These are phyloP conservation scores for Aspergillus heteromorphus DNA, from an alignment of 495 filamentous ascomycete genomes.

Conservation along the genomic window DNA sequence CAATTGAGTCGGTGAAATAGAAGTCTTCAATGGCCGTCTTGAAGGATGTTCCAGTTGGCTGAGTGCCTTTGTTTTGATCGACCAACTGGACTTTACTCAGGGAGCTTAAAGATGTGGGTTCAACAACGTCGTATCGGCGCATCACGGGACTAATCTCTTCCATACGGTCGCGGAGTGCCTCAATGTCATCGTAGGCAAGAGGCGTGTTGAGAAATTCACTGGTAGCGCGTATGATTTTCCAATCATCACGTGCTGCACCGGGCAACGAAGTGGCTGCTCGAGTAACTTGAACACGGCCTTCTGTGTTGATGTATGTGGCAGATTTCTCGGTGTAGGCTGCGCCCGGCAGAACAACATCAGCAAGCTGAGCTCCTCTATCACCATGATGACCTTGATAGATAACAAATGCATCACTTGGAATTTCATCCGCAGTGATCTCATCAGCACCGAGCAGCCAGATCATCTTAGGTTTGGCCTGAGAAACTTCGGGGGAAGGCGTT, in stretches of 20 bases:
- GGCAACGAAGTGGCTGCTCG: slow-evolving; percentile 78
- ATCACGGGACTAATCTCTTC: slow-evolving; percentile 87
- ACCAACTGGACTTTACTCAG: slow-evolving; percentile 88
- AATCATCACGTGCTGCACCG: slow-evolving; percentile 89
- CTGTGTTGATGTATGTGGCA: slow-evolving; percentile 96
- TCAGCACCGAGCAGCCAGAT: slow-evolving; percentile 96
- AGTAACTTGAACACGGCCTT: slow-evolving; percentile 90
- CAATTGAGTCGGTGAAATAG: slow-evolving; percentile 95
- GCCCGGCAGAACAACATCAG: slow-evolving; percentile 89
- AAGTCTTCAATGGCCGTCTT: slow-evolving; percentile 88
- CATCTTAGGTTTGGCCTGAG: slow-evolving; percentile 82
- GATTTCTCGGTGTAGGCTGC: slow-evolving; percentile 96
- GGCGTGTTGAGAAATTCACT: slow-evolving; percentile 86
- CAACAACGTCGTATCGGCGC: slow-evolving; percentile 83
- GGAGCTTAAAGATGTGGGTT: slow-evolving; percentile 62
- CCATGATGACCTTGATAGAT: slow-evolving; percentile 98
- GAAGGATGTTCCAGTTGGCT: slow-evolving; percentile 60
- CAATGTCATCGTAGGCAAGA: slow-evolving; percentile 89
- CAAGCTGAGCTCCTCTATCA: slow-evolving; percentile 85
- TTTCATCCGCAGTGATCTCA: slow-evolving; percentile 71
- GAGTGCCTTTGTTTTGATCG: slow-evolving; percentile 86
- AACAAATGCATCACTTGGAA: slow-evolving; percentile 92
- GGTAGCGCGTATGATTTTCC: slow-evolving; percentile 93
- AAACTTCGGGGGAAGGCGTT: slow-evolving; percentile 68
- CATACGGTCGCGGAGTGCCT: slow-evolving; percentile 84